Base-by-base conservation (phyloP, 1,139 yeast genomes). In the Yamadazyma siamensis region DNA sequence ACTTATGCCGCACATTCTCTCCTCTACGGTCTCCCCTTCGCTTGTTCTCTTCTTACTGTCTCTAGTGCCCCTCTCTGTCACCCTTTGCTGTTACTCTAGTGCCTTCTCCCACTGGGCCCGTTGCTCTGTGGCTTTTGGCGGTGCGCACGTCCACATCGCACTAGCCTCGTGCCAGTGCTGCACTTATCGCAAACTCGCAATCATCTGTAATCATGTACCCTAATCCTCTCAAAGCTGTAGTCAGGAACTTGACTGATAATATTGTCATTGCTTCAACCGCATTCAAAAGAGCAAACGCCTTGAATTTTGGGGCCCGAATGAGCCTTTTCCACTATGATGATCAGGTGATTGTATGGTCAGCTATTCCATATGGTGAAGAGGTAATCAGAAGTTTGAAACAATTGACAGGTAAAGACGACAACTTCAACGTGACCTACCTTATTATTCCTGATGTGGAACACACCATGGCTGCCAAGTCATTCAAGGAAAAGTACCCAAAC, bases 251-350 rank as follows among this genome's bases (percentile, higher is more conserved):
- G 24, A 56, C 77, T 4, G 65, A 68, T 2, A 55, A 63, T 30
- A 56, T 77, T 6, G 71, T 66, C 23, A 61, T 73, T 26, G 71
- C 79, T 13, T 71, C 81, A 4, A 54, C 68, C 8, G 60, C 70
- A 1, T 77, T 77, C 57, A 54, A 61, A 8, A 48, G 72, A 31
- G 45, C 54, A 8, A 53, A 60, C 33, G 52, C 49, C 26, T 39
- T 77, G 33, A 67, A 72, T 34, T 70, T 80, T 39, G 89, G 88
- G 15, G 80, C 74, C 12, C 61, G 87, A 36, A 69, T 76, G 74
- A 73, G 84, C 0, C 54, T 77, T 6, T 50, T 67, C 36, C 56
- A 69, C 29, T 48, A 58, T 33, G 50, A 63, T 22, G 51, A 55
- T 29, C 52, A 59, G 27, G 56, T 77, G 14, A 54, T 76, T 7